These are phyloP conservation scores for Podospora didyma DNA, from an alignment of 495 filamentous ascomycete genomes.

Conservation along the genomic window DNA sequence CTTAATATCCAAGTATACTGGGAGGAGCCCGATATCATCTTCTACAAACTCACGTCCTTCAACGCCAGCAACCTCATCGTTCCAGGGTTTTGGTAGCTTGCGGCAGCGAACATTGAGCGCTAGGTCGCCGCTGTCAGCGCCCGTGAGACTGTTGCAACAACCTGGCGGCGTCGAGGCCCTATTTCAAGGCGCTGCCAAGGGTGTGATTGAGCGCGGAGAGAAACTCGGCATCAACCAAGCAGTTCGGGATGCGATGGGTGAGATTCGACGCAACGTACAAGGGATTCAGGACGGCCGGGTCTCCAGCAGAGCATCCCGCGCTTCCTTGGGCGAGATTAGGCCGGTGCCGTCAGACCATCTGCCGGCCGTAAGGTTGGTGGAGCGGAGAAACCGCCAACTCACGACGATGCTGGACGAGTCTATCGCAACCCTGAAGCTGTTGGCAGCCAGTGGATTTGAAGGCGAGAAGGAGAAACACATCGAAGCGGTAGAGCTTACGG, in stretches of 20 bases:
- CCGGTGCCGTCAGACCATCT: constrained; percentile 13
- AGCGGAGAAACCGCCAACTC: constrained; percentile 68
- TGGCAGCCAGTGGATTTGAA: constrained; percentile 36
- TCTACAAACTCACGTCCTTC: constrained; percentile 32
- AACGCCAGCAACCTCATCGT: constrained; percentile 31
- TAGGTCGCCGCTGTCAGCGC: constrained; percentile 49
- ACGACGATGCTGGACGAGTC: constrained; percentile 69
- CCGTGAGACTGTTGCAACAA: constrained; percentile 58
- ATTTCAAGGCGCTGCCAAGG: constrained; percentile 80
- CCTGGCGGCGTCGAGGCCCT: constrained; percentile 68
- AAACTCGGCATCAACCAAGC: constrained; percentile 86
- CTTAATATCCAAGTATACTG: constrained; percentile 81
- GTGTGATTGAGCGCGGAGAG: constrained; percentile 77
- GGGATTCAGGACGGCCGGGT: constrained; percentile 40
- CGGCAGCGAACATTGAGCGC: constrained; percentile 32
- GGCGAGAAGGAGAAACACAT: constrained; percentile 29
- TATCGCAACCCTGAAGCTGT: constrained; percentile 59
- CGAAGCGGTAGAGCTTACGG: constrained; percentile 58
- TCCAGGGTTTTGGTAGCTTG: constrained; percentile 26
- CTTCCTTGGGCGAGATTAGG: constrained; percentile 25
- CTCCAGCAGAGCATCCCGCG: constrained; percentile 23
- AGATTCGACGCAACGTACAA: constrained; percentile 56
- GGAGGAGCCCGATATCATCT: constrained; percentile 55
- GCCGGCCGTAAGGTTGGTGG: constrained; percentile 45
- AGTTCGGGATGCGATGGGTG: constrained; percentile 81